A percentile compares a stretch with the other conserved stretches of the same genome.
These are phyloP conservation scores for Rehmannia glutinosa DNA, from an alignment of 257 asterid genomes.

Conservation along the genomic window DNA sequence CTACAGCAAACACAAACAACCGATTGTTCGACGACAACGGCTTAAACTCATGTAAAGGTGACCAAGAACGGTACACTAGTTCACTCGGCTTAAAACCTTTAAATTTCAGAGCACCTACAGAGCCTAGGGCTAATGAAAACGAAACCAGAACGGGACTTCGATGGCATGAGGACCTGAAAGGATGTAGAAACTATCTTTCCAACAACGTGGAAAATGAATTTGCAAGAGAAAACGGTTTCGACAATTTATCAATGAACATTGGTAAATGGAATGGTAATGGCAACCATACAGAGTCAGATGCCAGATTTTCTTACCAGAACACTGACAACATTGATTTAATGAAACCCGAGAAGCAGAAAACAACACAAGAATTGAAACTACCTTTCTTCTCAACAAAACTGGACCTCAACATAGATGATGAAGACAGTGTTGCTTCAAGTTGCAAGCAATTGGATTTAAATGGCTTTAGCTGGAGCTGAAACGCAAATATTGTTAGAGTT, in stretches of 20 bases:
- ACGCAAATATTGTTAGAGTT: background rate
- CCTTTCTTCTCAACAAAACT: slow-evolving; percentile 45
- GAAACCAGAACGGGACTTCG: slow-evolving; percentile 38
- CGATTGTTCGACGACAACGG: slow-evolving; percentile 64
- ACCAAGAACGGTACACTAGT: slow-evolving; percentile 45
- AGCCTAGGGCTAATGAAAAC: slow-evolving; percentile 28
- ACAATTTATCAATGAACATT: slow-evolving; percentile 64
- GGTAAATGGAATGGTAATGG: slow-evolving; percentile 35
- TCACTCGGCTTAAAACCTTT: slow-evolving; percentile 33
- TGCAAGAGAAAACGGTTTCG: slow-evolving; percentile 28
- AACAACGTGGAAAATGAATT: slow-evolving; percentile 35
- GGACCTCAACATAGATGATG: slow-evolving; percentile 64
- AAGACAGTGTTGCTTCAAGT: slow-evolving; percentile 38
- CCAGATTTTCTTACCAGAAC: slow-evolving; percentile 16
- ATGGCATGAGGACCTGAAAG: slow-evolving; percentile 52
- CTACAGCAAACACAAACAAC: slow-evolving; percentile 39
- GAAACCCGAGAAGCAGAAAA: slow-evolving; percentile 33
- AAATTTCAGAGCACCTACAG: slow-evolving; percentile 34
- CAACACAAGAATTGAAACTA: slow-evolving; percentile 33
- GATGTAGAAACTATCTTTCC: slow-evolving; percentile 24
- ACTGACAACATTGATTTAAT: slow-evolving; percentile 21
- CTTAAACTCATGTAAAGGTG: slow-evolving; percentile 56
- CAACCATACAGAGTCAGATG: slow-evolving; percentile 27
- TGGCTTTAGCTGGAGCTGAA: slow-evolving; percentile 62
- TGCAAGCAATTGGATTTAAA: slow-evolving; percentile 72